These are phyloP conservation scores for Russula earlei DNA, from an alignment of 768 basidiomycete species.

Conservation along the genomic window DNA sequence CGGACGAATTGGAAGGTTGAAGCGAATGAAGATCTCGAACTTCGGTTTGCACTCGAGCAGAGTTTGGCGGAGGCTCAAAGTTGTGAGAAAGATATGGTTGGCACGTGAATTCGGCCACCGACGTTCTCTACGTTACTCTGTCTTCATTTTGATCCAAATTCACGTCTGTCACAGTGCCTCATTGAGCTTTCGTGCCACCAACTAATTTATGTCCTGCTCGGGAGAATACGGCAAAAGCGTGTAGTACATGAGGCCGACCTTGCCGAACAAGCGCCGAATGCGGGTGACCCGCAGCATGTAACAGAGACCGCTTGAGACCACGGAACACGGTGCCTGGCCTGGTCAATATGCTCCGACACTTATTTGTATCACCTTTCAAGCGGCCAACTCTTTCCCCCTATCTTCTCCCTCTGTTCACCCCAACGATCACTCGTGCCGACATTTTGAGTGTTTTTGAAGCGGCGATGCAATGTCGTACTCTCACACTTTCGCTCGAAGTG, in stretches of 20 bases:
- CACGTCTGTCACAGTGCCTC: background rate
- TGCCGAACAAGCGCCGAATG: background rate
- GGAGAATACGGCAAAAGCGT: background rate
- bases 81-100: background rate
- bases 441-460: background rate
- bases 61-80: conserved; percentile 18
- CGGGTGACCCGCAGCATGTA: background rate
- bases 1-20: conserved; percentile 1
- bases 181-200: background rate
- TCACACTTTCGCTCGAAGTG: conserved; percentile 9
- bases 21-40: conserved; percentile 17
- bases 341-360: background rate
- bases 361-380: background rate
- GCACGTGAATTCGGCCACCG: background rate
- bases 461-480: conserved; percentile 15
- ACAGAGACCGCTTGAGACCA: background rate
- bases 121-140: background rate
- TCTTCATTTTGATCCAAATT: background rate
- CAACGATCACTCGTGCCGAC: conserved; percentile 8
- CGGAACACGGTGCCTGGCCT: background rate
- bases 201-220: background rate
- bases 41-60: conserved; percentile 17
- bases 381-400: conserved; percentile 6
- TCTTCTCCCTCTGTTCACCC: background rate
- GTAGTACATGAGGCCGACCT: conserved; percentile 10